phyloP scores from a whole-genome alignment of 768 basidiomycete species.

The Leccinum rimulosum region DNA sequence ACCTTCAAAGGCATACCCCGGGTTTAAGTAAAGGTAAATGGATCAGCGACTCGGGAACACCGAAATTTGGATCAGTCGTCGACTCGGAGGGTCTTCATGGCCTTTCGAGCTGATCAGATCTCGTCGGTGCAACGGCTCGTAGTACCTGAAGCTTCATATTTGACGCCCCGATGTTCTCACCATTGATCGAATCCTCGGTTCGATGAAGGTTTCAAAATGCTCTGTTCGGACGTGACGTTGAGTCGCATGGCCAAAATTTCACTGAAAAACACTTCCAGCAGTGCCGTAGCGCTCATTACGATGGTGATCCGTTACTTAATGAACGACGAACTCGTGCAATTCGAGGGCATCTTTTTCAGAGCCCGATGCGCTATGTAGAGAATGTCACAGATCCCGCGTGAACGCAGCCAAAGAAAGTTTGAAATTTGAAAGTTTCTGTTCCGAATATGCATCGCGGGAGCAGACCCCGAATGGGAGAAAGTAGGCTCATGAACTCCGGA shows the following conservation, averaged over 20 bases:
- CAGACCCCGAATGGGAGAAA: neutral
- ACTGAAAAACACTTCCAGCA: neutral
- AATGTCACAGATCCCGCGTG: neutral
- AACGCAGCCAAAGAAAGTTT: neutral
- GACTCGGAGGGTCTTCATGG: neutral
- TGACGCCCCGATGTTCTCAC: neutral
- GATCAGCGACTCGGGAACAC: no score
- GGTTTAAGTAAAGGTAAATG: neutral
- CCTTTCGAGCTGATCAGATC: neutral
- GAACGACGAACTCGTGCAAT: neutral
- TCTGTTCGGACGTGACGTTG: neutral
- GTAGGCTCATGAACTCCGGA: neutral
- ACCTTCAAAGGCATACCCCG: no score
- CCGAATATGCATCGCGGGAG: neutral
- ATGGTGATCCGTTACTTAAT: neutral
- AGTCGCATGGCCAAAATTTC: neutral
- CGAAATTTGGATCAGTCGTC: neutral
- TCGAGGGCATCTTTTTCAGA: neutral
- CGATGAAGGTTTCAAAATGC: neutral
- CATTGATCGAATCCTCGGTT: neutral
- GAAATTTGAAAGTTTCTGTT: neutral
- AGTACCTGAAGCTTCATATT: neutral
- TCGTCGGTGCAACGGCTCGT: neutral
- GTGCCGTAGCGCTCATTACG: neutral
- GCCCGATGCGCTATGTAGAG: neutral